These are phyloP conservation scores for Lentithecium fluviatile DNA, from an alignment of 495 filamentous ascomycete species.

Conservation along the genomic window DNA sequence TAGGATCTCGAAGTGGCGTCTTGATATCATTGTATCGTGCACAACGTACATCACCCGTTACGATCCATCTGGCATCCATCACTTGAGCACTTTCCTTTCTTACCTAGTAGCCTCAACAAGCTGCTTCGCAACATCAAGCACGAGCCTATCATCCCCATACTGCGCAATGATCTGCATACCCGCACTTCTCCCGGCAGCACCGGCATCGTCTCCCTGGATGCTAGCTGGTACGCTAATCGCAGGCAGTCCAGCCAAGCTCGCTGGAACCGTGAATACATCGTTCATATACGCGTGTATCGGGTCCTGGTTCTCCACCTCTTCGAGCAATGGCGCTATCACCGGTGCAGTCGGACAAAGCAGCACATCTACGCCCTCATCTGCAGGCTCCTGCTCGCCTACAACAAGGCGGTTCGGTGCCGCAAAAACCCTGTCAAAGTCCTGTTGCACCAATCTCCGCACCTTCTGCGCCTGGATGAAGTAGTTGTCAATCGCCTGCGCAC, in stretches of 20 bases:
- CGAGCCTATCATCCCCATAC: constrained; percentile 76
- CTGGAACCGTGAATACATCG: constrained; percentile 94
- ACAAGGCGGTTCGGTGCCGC: constrained; percentile 62
- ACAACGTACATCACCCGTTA: too few species aligned
- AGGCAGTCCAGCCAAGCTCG: constrained; percentile 87
- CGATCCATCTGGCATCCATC: too few species aligned
- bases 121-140: constrained; percentile 56
- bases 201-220: constrained; percentile 22
- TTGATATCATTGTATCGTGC: too few species aligned
- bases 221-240: constrained; percentile 78
- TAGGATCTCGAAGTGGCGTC: too few species aligned
- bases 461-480: constrained; percentile 95
- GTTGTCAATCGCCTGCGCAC: constrained; percentile 87
- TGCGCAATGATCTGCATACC: constrained; percentile 91
- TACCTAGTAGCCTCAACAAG: constrained; percentile 37
- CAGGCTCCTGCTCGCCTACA: constrained; percentile 43
- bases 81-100: too few species aligned
- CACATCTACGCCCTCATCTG: constrained; percentile 67
- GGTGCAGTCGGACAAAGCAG: constrained; percentile 86
- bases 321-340: constrained; percentile 66
- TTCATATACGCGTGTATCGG: constrained; percentile 72
- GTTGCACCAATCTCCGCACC: constrained; percentile 76
- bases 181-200: constrained; percentile 41
- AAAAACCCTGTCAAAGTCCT: constrained; percentile 83
- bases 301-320: constrained; percentile 43